Conservation (phyloP, 352 stramenopile species). For the Pythium rishiriense region DNA sequence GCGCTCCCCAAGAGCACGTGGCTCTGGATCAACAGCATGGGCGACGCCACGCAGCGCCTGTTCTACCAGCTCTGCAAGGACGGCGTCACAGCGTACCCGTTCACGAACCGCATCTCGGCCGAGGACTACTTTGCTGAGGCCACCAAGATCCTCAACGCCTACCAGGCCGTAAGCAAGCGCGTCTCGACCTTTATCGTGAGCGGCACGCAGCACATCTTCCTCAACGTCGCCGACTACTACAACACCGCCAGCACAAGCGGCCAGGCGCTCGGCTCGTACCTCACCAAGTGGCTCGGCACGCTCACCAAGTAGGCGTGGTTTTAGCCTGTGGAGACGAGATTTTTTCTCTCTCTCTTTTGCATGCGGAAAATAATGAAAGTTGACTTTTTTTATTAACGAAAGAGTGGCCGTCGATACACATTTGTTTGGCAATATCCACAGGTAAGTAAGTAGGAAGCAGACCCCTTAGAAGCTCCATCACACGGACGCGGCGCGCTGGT, state of each 20-base stretch:
- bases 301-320: not conserved
- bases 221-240: conserved; percentile 1
- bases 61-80: conserved; percentile 59
- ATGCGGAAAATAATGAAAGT: not conserved
- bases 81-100: conserved; percentile 52
- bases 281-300: not conserved
- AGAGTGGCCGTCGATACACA: too few relatives aligned
- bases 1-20: conserved; percentile 42
- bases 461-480: not conserved
- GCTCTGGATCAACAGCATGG: conserved; percentile 63
- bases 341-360: not conserved
- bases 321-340: too few relatives aligned
- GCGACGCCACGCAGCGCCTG: conserved; percentile 53
- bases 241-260: not conserved
- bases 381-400: too few relatives aligned
- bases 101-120: conserved; percentile 47
- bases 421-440: too few relatives aligned
- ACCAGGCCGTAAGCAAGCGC: conserved; percentile 35
- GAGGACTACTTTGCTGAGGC: conserved; percentile 41
- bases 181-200: conserved; percentile 40
- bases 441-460: too few relatives aligned
- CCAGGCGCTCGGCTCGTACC: not conserved
- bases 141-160: conserved; percentile 34
- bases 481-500: conserved; percentile 1
- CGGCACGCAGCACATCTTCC: conserved; percentile 10